Base-by-base conservation (phyloP, 768 basidiomycete genomes). In the Xerocomellus chrysenteron region DNA sequence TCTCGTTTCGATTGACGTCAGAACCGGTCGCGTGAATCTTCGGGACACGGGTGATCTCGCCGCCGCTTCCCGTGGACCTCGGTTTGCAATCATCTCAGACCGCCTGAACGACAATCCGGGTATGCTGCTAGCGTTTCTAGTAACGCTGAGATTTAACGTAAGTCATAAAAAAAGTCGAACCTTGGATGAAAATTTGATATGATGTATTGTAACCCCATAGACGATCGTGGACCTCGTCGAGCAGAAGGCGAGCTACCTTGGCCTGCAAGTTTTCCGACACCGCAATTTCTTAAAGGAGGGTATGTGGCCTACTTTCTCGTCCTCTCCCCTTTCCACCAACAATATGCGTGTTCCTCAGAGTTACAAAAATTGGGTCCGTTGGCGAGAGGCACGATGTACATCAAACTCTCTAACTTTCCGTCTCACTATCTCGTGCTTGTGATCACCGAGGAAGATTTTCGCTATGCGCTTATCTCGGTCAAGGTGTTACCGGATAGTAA, bases 371-470 rank as follows among this genome's bases (percentile, higher is more conserved):
- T 93, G 48, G 92, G 94, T 1, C 74, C 81, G 2, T 70, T 80
- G 14, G 77, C 80, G 21, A 83, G 84, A 45, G 83, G 81, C 39
- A 82, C 73, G 43, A 76, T 94, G 26, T 94, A 86, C 70, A 87
- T 94, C 58, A 87, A 90, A 63, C 79, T 95, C 9, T 68, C 84
- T 41, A 88, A 83, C 55, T 92, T 91, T 65, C 86, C 88, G 1
- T 80, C 76, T 44, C 89, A 95, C 68, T 94, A 92, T 68, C 84
- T 97, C 40, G 90, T 92, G 12, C 80, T 95, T 26, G 86, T 93
- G 41, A 83, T 94, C 58, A 85, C 85, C 0, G 88, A 92, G 56
- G 79, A 85, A 45, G 82, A 86, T 50, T 87, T 93, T 64, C 83
- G 84, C 46, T 94, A 88, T 66, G 94, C 92, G 8, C 78, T 96